Evolutionary conservation across 2,329 filamentous ascomycete species (phyloP), one percentile per base, ranked within the genome.

Genomic region (Aspergillus pseudoterreus): DNA sequence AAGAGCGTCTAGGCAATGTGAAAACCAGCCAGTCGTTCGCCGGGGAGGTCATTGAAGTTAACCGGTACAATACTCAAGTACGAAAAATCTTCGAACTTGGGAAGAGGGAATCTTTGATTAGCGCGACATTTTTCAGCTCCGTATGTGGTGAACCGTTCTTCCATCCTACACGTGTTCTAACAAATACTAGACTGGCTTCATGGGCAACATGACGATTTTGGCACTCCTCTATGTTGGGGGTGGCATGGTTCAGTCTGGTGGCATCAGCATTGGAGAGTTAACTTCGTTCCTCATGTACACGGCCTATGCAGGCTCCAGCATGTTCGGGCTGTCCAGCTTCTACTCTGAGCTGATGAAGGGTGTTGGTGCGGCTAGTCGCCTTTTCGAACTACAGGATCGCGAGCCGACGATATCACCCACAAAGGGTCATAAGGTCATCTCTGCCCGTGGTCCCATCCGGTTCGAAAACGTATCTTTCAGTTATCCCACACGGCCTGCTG

Each of bases 281-380:
- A 95, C 94, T 1, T 95, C 91, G 0, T 99, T 99, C 73, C 82
- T 99, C 75, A 97, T 99, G 92, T 99, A 97, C 71, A 95, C 92
- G 3, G 92, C 90, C 3, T 97, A 86, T 61, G 84, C 84, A 48
- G 84, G 84, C 15, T 94, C 89, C 45, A 95, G 90, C 71, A 82
- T 99, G 57, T 96, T 97, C 61, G 94, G 94, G 4, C 78, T 99
- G 1, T 96, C 91, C 4, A 90, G 89, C 51, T 99, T 99, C 74
- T 99, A 96, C 72, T 96, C 92, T 0, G 94, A 99, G 69, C 80
- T 99, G 55, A 99, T 99, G 94, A 99, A 99, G 72, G 95, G 95
- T 39, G 92, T 96, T 4, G 94, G 95, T 63, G 94, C 94, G 39
- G 94, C 94, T n/a, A 95, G 88, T 64, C 87, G 94, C 54, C 79